phyloP scores from a whole-genome alignment of 768 basidiomycete genomes.

The Trametes cingulata region DNA sequence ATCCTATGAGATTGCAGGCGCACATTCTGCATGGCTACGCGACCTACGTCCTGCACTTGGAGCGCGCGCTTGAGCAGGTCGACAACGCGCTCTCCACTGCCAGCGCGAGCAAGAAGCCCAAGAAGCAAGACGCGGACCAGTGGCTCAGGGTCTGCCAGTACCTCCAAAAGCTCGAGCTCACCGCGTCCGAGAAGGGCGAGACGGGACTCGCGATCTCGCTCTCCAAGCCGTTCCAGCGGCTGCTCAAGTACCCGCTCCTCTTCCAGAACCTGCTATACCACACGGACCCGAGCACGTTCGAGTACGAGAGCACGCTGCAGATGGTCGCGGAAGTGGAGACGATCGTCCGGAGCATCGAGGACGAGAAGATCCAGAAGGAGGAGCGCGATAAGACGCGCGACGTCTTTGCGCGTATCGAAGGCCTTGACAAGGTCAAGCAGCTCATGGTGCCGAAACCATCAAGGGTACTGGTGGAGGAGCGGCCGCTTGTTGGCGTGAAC shows the following conservation, averaged over 20 bases:
- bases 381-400: slow-evolving; percentile 95
- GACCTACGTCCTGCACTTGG: slow-evolving; percentile 91
- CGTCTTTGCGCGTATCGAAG: slow-evolving; percentile 94
- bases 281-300: slow-evolving; percentile 95
- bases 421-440: slow-evolving; percentile 90
- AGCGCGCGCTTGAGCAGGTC: slow-evolving; percentile 85
- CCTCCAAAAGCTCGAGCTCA: slow-evolving; percentile 75
- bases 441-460: slow-evolving; percentile 90
- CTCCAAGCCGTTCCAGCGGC: slow-evolving; percentile 95
- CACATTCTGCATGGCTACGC: slow-evolving; percentile 94
- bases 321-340: slow-evolving; percentile 98
- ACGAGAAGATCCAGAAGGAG: slow-evolving; percentile 96
- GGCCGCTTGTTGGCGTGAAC: slow-evolving; percentile 44
- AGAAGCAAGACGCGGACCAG: slow-evolving; percentile 77
- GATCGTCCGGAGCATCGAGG: slow-evolving; percentile 95
- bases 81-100: slow-evolving; percentile 72
- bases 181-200: slow-evolving; percentile 84
- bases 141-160: slow-evolving; percentile 78
- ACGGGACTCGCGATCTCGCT: slow-evolving; percentile 93
- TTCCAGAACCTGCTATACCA: slow-evolving; percentile 97
- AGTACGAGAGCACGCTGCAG: slow-evolving; percentile 93
- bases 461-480: slow-evolving; percentile 84
- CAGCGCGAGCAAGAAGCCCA: slow-evolving; percentile 69
- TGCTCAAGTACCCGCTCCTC: slow-evolving; percentile 95
- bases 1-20: slow-evolving; percentile 50